Conservation (phyloP, 2,329 filamentous ascomycete genomes). For the Apiospora saccharicola region DNA sequence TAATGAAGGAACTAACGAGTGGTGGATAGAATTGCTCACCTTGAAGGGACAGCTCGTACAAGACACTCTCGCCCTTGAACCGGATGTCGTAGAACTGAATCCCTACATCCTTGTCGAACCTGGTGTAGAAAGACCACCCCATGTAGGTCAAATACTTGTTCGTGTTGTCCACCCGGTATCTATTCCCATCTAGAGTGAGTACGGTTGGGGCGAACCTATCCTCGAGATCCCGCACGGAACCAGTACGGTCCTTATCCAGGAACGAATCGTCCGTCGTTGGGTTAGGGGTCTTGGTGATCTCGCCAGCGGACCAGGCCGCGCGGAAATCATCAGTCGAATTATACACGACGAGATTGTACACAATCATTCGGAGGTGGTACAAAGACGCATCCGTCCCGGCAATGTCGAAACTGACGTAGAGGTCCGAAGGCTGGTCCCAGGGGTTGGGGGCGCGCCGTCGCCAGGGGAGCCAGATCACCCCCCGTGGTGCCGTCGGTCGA, state of each 20-base stretch:
- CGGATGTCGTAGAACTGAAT: background rate
- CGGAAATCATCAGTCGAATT: background rate
- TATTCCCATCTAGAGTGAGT: background rate
- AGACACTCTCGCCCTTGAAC: conserved; percentile 46
- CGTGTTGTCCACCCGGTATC: background rate
- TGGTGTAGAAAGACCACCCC: background rate
- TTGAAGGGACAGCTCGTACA: conserved; percentile 44
- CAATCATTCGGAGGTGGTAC: background rate
- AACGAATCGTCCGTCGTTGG: background rate
- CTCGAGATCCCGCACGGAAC: background rate
- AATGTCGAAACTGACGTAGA: background rate
- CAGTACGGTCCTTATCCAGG: background rate
- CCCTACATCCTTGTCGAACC: background rate
- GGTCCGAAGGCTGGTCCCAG: background rate
- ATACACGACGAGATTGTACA: background rate
- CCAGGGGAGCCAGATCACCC: background rate
- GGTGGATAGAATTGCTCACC: background rate
- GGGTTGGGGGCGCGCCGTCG: background rate
- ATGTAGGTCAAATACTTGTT: background rate
- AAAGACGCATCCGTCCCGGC: background rate
- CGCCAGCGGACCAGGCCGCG: background rate
- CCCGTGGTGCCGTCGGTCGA: conserved; percentile 9
- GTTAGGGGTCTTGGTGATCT: background rate
- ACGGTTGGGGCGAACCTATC: background rate
- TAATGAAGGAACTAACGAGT: no score